Conservation (phyloP, 2,329 filamentous ascomycete genomes). For the Alternaria sp. region DNA sequence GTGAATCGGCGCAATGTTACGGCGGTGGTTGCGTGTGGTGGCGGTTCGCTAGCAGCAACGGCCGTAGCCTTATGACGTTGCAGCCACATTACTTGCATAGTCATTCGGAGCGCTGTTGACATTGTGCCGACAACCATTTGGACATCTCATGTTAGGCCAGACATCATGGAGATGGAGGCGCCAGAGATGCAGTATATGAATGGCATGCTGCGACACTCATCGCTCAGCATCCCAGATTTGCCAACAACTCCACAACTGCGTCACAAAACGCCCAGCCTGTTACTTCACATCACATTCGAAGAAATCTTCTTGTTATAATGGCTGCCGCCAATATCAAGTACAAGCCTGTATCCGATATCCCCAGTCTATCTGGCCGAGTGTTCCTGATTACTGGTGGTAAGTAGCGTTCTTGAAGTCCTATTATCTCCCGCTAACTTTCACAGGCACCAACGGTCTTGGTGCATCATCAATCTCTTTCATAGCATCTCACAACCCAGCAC, state of each 20-base stretch:
- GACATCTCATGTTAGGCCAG: not conserved
- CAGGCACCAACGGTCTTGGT: conserved; percentile 58
- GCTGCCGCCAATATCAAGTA: conserved; percentile 4
- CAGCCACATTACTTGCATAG: not conserved
- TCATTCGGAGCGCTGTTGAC: not conserved
- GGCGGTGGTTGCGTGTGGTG: not conserved
- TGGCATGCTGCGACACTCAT: not conserved
- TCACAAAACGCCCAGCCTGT: not conserved
- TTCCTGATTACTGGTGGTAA: conserved; percentile 26
- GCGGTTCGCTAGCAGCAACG: conserved; percentile 3
- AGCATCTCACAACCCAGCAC: conserved; percentile 53
- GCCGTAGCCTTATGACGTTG: not conserved
- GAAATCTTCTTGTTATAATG: not conserved
- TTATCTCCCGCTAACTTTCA: not conserved
- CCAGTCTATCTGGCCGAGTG: conserved; percentile 13
- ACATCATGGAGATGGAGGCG: not conserved
- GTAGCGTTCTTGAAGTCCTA: not conserved
- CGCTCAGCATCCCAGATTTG: not conserved
- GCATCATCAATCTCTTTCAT: conserved; percentile 56
- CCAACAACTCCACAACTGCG: not conserved
- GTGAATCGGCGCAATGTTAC: conserved; percentile 1
- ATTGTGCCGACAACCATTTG: not conserved
- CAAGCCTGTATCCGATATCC: conserved; percentile 16
- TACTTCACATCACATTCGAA: not conserved
- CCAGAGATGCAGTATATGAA: not conserved